Evolutionary conservation across 2,329 filamentous ascomycete species (phyloP).

Genomic region (Cercospora sp.): DNA sequence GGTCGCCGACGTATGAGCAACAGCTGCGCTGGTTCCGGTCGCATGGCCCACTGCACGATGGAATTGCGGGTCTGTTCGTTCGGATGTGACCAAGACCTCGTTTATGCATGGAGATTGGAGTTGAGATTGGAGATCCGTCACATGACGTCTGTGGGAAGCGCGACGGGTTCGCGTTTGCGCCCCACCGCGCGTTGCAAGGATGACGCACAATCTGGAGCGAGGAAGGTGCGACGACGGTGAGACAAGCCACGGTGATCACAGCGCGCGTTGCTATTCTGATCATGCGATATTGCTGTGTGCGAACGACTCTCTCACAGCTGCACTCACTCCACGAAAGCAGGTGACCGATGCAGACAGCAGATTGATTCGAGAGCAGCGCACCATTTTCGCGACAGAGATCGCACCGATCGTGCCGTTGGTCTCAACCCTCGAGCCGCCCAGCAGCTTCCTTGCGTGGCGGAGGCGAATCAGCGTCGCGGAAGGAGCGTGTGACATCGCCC

Average conservation of each 20-base stretch:
- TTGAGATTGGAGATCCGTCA: neutral
- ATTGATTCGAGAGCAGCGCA: neutral
- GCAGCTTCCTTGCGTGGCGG: neutral
- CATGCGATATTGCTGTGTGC: neutral
- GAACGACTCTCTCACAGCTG: too few relatives aligned
- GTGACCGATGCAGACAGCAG: neutral
- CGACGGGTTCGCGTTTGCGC: neutral
- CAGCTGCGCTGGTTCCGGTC: neutral
- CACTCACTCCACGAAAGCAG: neutral
- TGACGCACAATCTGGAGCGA: neutral
- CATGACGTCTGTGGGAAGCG: neutral
- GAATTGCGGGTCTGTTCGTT: slow-evolving; percentile 3
- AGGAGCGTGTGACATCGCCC: neutral
- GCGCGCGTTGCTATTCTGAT: neutral
- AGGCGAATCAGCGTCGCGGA: neutral
- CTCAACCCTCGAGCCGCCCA: neutral
- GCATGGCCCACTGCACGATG: slow-evolving; percentile 3
- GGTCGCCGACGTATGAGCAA: neutral
- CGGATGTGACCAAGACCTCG: neutral
- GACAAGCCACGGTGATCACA: neutral
- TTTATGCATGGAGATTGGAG: neutral
- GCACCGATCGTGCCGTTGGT: neutral
- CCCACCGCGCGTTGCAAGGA: neutral
- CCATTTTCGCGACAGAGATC: neutral
- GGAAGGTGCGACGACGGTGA: neutral